phyloP scores from a whole-genome alignment of 2,329 filamentous ascomycete genomes.

The Periglandula ipomoeae region DNA sequence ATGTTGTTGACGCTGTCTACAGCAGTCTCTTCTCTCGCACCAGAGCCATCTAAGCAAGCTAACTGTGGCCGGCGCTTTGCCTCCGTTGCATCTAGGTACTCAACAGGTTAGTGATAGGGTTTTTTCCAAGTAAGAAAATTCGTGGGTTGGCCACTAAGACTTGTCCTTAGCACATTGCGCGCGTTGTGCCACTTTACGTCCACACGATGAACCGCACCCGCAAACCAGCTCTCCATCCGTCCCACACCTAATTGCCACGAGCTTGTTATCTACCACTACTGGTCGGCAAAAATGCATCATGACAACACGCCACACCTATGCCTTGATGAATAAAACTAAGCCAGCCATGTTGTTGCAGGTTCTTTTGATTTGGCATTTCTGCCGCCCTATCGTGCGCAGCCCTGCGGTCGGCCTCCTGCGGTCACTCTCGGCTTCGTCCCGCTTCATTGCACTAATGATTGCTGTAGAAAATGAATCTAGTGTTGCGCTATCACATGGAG shows the following conservation, averaged over 20 bases:
- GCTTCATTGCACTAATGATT: background rate
- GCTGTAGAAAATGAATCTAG: conserved; percentile 3
- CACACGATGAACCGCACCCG: background rate
- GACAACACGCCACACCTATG: conserved; percentile 1
- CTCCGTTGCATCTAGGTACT: conserved; percentile 39
- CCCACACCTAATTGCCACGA: background rate
- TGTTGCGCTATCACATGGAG: conserved; percentile 1
- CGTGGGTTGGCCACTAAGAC: background rate
- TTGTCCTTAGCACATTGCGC: conserved; percentile 1
- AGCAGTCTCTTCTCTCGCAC: conserved; percentile 89
- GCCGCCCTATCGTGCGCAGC: background rate
- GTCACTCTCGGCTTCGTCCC: conserved; percentile 5
- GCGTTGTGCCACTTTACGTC: background rate
- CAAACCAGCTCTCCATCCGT: background rate
- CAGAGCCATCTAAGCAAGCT: conserved; percentile 62
- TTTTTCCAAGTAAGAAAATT: conserved; percentile 5
- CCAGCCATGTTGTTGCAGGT: conserved; percentile 10
- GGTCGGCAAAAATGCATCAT: background rate
- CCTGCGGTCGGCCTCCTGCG: conserved; percentile 2
- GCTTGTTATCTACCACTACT: background rate
- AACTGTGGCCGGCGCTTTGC: conserved; percentile 35
- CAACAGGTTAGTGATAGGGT: conserved; percentile 25
- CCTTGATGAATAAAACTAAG: conserved; percentile 10
- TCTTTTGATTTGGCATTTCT: background rate
- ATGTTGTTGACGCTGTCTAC: conserved; percentile 97